A percentile compares a stretch with the other conserved stretches of the same genome.
These are phyloP conservation scores for Musa troglodytarum DNA, from an alignment of 176 grass and related monocot species.

Conservation along the genomic window DNA sequence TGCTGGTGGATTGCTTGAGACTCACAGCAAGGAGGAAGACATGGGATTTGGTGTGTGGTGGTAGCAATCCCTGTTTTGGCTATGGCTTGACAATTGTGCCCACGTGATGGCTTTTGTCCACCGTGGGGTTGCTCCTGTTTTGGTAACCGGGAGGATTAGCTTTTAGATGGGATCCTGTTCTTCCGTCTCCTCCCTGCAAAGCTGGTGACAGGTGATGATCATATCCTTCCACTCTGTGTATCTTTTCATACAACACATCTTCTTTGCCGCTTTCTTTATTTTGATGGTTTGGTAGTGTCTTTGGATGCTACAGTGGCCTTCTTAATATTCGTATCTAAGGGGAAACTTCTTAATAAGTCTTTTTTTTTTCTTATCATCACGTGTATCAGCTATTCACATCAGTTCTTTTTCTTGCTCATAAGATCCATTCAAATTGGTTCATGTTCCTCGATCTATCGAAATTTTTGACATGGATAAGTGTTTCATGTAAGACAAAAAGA, in stretches of 20 bases:
- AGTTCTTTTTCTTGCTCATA: no score
- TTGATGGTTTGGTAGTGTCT: neutral
- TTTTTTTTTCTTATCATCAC: no score
- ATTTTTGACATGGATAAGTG: no score
- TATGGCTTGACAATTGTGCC: neutral
- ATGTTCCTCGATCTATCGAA: no score
- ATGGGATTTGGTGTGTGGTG: neutral
- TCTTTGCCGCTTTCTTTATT: neutral
- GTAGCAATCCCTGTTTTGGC: neutral
- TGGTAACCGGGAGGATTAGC: neutral
- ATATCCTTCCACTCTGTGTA: neutral
- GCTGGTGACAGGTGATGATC: neutral
- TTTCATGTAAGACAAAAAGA: no score
- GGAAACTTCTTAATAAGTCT: no score
- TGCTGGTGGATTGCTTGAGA: conserved; percentile 1
- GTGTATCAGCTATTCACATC: no score
- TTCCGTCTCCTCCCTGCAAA: neutral
- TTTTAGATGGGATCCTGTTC: neutral
- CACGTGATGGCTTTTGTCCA: neutral
- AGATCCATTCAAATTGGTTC: no score
- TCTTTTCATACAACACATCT: neutral
- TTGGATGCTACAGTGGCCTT: neutral
- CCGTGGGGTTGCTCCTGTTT: neutral
- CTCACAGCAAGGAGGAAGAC: neutral
- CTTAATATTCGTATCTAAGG: neutral